phyloP scores from a whole-genome alignment of 192 early-diverging fungal genomes.

The Coemansia sp. region DNA sequence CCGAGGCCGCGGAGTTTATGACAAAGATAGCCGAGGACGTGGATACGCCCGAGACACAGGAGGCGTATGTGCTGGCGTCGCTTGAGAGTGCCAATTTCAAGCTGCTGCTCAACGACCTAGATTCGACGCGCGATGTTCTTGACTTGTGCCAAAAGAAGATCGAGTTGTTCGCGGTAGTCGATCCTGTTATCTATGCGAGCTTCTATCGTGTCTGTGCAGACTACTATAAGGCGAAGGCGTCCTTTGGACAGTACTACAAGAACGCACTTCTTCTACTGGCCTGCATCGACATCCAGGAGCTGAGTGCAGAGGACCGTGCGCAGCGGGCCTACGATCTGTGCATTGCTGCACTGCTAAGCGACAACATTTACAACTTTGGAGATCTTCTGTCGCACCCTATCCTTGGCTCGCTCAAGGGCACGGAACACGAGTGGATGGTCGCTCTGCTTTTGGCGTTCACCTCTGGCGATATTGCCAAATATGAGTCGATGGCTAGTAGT shows the following conservation, averaged over 20 bases:
- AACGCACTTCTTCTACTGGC: constrained; percentile 92
- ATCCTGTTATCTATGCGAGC: constrained; percentile 86
- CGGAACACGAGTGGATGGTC: constrained; percentile 83
- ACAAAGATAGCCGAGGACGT: constrained; percentile 69
- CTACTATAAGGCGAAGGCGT: constrained; percentile 94
- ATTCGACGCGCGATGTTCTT: constrained; percentile 79
- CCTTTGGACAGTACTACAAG: constrained; percentile 94
- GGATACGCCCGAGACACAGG: constrained; percentile 49
- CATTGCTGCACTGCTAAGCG: constrained; percentile 88
- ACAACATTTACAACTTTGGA: constrained; percentile 99
- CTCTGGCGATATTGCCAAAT: constrained; percentile 89
- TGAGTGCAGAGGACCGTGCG: constrained; percentile 72
- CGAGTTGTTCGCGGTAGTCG: constrained; percentile 58
- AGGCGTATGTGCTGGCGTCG: constrained; percentile 81
- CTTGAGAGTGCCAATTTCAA: constrained; percentile 87
- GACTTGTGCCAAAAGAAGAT: constrained; percentile 82
- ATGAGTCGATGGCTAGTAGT: constrained; percentile 72
- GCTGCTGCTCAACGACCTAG: constrained; percentile 75
- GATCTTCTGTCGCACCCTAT: constrained; percentile 75
- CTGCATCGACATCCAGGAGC: constrained; percentile 82
- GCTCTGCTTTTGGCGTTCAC: constrained; percentile 90
- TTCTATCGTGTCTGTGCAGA: constrained; percentile 96
- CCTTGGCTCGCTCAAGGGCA: constrained; percentile 56
- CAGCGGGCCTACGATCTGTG: constrained; percentile 91
- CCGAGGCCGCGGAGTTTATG: constrained; percentile 77